These are phyloP conservation scores for Myxozyma melibiosi DNA, from an alignment of 805 yeast species.

Conservation along the genomic window DNA sequence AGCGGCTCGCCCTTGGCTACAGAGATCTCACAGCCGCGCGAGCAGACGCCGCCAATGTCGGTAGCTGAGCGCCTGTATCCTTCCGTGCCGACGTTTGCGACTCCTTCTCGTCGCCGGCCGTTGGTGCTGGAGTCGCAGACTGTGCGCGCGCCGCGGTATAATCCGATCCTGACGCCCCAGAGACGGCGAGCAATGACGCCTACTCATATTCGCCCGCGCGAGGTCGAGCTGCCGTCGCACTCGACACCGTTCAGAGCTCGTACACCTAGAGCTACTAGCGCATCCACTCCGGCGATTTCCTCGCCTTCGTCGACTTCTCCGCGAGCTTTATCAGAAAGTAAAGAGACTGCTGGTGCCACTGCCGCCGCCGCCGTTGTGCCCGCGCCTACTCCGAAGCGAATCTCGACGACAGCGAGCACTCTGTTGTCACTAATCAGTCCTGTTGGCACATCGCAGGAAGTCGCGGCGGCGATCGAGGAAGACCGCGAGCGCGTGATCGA, in stretches of 20 bases:
- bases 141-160: constrained; percentile 33
- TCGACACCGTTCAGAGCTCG: constrained; percentile 42
- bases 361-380: background rate
- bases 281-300: constrained; percentile 2
- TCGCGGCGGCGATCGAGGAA: constrained; percentile 21
- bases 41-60: constrained; percentile 7
- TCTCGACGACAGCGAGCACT: constrained; percentile 55
- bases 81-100: constrained; percentile 18
- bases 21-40: constrained; percentile 34
- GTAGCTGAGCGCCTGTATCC: constrained; percentile 26
- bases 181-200: constrained; percentile 21
- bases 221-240: constrained; percentile 20
- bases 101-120: constrained; percentile 22
- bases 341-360: background rate
- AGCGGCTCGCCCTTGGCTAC: constrained; percentile 31
- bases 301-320: background rate
- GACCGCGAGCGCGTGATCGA: constrained; percentile 24
- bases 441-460: constrained; percentile 35
- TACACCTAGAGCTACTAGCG: constrained; percentile 34
- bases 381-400: constrained; percentile 26
- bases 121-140: constrained; percentile 1
- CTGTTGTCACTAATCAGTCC: constrained; percentile 50
- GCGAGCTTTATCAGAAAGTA: background rate
- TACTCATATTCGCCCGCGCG: background rate
- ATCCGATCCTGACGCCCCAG: constrained; percentile 29